Evolutionary conservation across 78 protist genomes (phyloP).

Genomic region (Monosiga brevicollis): DNA sequence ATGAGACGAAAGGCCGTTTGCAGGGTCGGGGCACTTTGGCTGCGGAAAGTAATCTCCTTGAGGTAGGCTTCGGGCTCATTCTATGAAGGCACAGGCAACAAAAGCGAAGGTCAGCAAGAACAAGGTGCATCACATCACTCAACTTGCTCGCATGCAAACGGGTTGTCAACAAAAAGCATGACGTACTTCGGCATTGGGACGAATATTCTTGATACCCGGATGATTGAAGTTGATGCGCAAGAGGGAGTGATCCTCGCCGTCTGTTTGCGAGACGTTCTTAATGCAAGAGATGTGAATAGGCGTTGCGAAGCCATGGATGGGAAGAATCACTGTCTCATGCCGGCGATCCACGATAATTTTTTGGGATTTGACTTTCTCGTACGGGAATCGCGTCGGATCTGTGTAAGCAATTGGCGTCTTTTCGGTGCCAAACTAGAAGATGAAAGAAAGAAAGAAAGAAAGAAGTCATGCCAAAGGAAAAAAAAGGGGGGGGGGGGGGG

Average conservation of each 20-base stretch:
- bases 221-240: conserved; percentile 69
- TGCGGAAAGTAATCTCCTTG: background rate
- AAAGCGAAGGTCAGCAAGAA: too few relatives aligned
- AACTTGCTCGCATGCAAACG: too few relatives aligned
- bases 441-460: too few relatives aligned
- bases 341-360: conserved; percentile 57
- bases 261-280: conserved; percentile 53
- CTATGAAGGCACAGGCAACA: too few relatives aligned
- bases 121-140: too few relatives aligned
- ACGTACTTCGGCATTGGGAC: background rate
- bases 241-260: conserved; percentile 24
- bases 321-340: conserved; percentile 61
- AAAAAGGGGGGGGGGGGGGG: background rate
- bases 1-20: background rate
- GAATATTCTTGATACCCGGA: conserved; percentile 7
- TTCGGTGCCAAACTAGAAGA: too few relatives aligned
- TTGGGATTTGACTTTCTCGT: conserved; percentile 6
- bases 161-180: too few relatives aligned
- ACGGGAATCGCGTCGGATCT: conserved; percentile 11
- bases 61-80: too few relatives aligned
- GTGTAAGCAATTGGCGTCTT: background rate
- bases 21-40: background rate
- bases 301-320: conserved; percentile 67
- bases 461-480: too few relatives aligned
- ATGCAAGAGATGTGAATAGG: conserved; percentile 85